These are phyloP conservation scores for Nosema muscidifuracis DNA, from an alignment of 371 early-diverging fungal species.

Conservation along the genomic window DNA sequence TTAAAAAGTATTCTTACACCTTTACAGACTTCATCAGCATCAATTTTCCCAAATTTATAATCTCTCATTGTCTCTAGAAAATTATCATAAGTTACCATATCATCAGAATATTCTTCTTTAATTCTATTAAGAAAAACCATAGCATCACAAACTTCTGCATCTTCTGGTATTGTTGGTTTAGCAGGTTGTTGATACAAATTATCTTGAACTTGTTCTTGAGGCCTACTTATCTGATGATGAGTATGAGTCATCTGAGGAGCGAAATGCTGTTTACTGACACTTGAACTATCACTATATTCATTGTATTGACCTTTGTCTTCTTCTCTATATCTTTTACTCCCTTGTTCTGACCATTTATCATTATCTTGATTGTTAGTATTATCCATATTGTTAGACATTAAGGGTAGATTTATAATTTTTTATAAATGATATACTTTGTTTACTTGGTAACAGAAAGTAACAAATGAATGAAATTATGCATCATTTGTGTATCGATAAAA, in stretches of 20 bases:
- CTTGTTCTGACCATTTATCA: constrained; percentile 19
- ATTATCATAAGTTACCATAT: constrained; percentile 85
- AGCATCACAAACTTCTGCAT: constrained; percentile 70
- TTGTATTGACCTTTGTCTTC: neutral
- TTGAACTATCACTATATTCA: neutral
- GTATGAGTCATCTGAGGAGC: neutral
- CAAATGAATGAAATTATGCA: neutral
- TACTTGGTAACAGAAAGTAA: neutral
- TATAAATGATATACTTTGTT: neutral
- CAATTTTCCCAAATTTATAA: constrained; percentile 88
- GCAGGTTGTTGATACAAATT: neutral
- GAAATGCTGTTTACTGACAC: neutral
- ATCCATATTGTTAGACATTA: constrained; percentile 22
- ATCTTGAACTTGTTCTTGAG: neutral
- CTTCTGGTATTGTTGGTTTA: constrained; percentile 23
- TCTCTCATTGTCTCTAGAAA: constrained; percentile 99
- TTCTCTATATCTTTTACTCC: neutral
- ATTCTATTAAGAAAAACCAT: constrained; percentile 91
- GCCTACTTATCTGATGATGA: neutral
- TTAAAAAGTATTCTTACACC: constrained; percentile 84
- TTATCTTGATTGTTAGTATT: constrained; percentile 25
- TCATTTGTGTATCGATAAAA: too few relatives aligned
- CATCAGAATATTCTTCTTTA: constrained; percentile 77
- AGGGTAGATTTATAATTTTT: neutral
- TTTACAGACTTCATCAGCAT: constrained; percentile 92